phyloP scores from a whole-genome alignment of 805 yeast genomes.

The Saccharomyces paradoxus region DNA sequence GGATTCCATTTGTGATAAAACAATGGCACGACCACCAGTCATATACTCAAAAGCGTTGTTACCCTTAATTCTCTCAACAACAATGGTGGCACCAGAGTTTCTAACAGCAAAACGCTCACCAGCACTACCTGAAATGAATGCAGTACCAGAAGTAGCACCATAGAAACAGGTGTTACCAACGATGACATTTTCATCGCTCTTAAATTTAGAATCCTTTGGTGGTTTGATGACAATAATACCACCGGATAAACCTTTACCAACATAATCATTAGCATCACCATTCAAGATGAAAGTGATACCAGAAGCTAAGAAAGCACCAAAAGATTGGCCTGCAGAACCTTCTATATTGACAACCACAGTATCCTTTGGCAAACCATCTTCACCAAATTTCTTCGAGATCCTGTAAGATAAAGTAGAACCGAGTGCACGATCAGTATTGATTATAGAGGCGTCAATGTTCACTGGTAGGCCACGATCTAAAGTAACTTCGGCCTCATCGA shows the following conservation, averaged over 20 bases:
- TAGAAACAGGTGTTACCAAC: conserved; percentile 96
- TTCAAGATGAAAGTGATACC: conserved; percentile 92
- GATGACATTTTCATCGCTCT: conserved; percentile 92
- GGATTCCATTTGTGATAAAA: conserved; percentile 84
- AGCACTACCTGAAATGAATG: conserved; percentile 92
- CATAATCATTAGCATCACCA: conserved; percentile 97
- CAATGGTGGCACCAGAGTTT: conserved; percentile 96
- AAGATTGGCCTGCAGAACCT: conserved; percentile 97
- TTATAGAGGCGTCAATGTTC: conserved; percentile 83
- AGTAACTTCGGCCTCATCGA: conserved; percentile 94
- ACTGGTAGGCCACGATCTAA: conserved; percentile 94
- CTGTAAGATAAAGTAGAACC: conserved; percentile 94
- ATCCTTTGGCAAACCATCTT: conserved; percentile 87
- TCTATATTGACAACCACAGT: conserved; percentile 85
- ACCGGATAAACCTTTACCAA: conserved; percentile 95
- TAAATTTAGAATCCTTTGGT: conserved; percentile 72
- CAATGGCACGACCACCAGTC: conserved; percentile 98
- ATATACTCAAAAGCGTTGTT: conserved; percentile 98
- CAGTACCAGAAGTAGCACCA: conserved; percentile 94
- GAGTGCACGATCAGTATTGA: conserved; percentile 92
- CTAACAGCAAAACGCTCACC: conserved; percentile 98
- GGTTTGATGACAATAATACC: conserved; percentile 91
- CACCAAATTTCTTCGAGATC: conserved; percentile 88
- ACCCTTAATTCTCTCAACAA: conserved; percentile 88
- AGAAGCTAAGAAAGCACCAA: conserved; percentile 94